Evolutionary conservation across 2,329 filamentous ascomycete species (phyloP), one percentile per base, ranked within the genome.

Genomic region (Lecanosticta acicola): DNA sequence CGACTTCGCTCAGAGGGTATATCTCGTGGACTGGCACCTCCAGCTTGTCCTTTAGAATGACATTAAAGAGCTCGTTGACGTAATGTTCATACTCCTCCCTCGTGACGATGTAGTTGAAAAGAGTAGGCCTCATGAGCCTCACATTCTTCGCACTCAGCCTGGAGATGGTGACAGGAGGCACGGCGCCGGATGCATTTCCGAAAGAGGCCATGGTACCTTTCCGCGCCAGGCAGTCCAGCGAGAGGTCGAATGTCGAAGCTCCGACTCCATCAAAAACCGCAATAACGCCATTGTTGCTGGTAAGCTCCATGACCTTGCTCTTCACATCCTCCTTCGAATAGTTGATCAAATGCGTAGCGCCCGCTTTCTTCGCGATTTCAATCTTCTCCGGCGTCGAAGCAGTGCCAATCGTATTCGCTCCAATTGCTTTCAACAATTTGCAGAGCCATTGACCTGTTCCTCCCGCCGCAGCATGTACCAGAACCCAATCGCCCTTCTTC

Each of bases 191-290:
- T 5, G 87, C 85, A 68, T 94, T 94, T 2, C 88, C 88, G 68
- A 90, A 94, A 39, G 80, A 83, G 19, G 88, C 76, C 59, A 94
- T 68, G 1, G 75, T 84, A 3, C 88, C 90, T 71, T 94, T 94
- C 53, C 82, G 67, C 56, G 83, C 85, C 43, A 91, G 75, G 57
- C 81, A 78, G 54, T 89, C 80, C 53, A 95, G 65, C 59, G 83
- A 84, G 16, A 79, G 74, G 56, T 95, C 87, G 69, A 93, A 94
- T 0, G 90, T 95, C 39, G 77, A 76, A 70, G 87, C 87, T 10
- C 89, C 90, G 2, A 95, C 87, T 4, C 86, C 85, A 63, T 95
- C 89, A 63, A 88, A 94, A 20, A 94, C 84, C 8, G 83, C 87
- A 53, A 80, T 78, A 2, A 84, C 82, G 5, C 90, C 90, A 49